Evolutionary conservation across 306 rosid species (phyloP).

Genomic region (Castanea sativa): DNA sequence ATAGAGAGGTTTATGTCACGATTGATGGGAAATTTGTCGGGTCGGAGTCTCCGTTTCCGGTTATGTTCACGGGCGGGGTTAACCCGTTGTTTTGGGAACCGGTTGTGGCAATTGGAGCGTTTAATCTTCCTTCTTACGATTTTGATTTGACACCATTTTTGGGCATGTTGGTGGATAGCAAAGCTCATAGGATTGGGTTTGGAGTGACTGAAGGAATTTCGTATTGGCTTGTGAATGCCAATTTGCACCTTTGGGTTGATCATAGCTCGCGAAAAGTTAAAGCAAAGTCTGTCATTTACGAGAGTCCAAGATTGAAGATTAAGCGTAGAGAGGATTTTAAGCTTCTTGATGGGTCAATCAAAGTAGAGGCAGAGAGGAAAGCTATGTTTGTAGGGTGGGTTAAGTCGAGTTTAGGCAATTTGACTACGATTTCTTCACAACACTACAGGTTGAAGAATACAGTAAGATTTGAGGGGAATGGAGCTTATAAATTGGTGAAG

Average conservation of each 20-base stretch:
- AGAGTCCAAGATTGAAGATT: constrained; percentile 33
- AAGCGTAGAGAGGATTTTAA: constrained; percentile 37
- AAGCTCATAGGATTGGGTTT: constrained; percentile 51
- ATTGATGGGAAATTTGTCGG: constrained; percentile 64
- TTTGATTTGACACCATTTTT: constrained; percentile 71
- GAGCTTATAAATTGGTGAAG: constrained; percentile 50
- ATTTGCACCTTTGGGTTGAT: constrained; percentile 83
- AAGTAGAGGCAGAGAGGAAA: constrained; percentile 47
- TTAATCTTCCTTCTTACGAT: constrained; percentile 64
- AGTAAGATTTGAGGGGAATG: constrained; percentile 38
- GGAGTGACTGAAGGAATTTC: constrained; percentile 66
- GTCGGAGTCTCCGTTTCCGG: constrained; percentile 80
- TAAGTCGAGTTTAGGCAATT: constrained; percentile 57
- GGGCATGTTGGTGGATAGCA: constrained; percentile 57
- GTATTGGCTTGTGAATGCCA: constrained; percentile 79
- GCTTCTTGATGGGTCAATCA: constrained; percentile 65
- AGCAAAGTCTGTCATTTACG: constrained; percentile 8
- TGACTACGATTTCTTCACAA: constrained; percentile 43
- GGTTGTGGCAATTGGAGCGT: constrained; percentile 78
- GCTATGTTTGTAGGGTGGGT: constrained; percentile 58
- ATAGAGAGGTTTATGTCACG: constrained; percentile 60
- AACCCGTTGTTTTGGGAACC: constrained; percentile 85
- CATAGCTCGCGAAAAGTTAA: constrained; percentile 31
- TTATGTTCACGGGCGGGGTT: constrained; percentile 74
- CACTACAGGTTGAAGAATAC: constrained; percentile 35